Base-by-base conservation (phyloP, 129 eudicot genomes). In the Chrysanthemum lavandulifolium region DNA sequence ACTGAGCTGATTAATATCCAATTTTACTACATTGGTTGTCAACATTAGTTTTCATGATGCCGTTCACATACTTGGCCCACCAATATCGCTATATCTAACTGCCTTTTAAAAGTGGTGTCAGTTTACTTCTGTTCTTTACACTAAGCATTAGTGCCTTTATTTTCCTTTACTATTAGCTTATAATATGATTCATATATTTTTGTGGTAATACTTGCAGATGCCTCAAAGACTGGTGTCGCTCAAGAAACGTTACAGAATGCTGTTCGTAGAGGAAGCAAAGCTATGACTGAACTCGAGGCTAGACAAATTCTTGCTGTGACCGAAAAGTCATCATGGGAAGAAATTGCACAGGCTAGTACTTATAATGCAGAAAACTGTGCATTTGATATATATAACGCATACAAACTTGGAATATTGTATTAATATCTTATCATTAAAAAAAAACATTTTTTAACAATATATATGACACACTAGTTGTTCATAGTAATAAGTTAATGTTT, bases 301-400 rank as follows among this genome's bases (percentile, higher is more conserved):
- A 85, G 97, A 72, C 91, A 92, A 81, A 85, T 92, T 69, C 94
- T 92, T 75, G 97, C 96, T 60, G 89, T 85, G 3, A 50, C 83
- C 3, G 94, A 78, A 71, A 74, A 83, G 45, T 65, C 96, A 2
- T 67, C 91, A 2, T 92, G 96, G 96, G 89, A 89, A 64, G 94
- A 89, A 66, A 72, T 92, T 65, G 69, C 91, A 78, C 84, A 89
- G 88, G 97, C 57, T 59, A 75, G 86, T 79, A 66, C 10, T 23
- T 50, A 12, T 31, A 29, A 29, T 29, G 33, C 33, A 29, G 33
- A 29, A 29, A 29, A 3, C 4, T 29, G 0, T 31, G 36, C 36
- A 31, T 31, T 31, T 31, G 0, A 31, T 31, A 31, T 31, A 0
- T 31, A 31, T 31, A 31, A 31, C 6, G 36, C 36, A 31, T 31